Evolutionary conservation across 1,284 basidiomycete species (phyloP), one percentile per base, ranked within the genome.

Genomic region (Ustilago curta): DNA sequence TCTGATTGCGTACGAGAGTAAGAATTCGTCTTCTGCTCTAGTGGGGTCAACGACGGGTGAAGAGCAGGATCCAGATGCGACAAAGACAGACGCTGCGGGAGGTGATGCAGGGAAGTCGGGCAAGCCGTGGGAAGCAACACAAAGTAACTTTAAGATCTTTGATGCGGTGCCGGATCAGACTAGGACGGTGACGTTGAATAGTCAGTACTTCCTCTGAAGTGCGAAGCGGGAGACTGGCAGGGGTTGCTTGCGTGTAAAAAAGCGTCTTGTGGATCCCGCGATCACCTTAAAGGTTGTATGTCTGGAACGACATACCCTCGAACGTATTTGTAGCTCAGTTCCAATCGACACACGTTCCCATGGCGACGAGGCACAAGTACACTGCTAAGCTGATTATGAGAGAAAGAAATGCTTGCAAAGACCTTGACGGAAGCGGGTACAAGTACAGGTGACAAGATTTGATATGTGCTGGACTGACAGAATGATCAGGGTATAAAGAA

Each of bases 31-130:
- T n/a, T 58, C 62, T 25, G 71, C 95, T 93, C 12, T 89, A 95
- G 8, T 95, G 92, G 18, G 94, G 94, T 0, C 95, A 96, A 82
- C 94, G 97, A 59, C 83, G 58, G 79, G 84, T 6, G 69, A 77
- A 59, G 79, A 81, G 44, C 59, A 83, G 8, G 62, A 78, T 8
- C 31, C 29, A 7, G 53, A 59, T n/a, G 54, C 35, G 14, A 59
- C 52, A 37, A 63, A 39, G n/a, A 49, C 49, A 29, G 55, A 58
- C 21, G 47, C 16, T 11, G 42, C 32, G 42, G 39, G 16, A 35
- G 47, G 29, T n/a, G 21, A 11, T 16, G 48, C 39, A 35, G 27
- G 8, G 2, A 70, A 49, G 42, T 8, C n/a, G 9, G 29, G n/a
- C 14, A 54, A 53, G 42, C 60, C 72, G 19, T 67, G 66, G 67